Conservation (phyloP, 441 rosid genomes). For the Adansonia gregorii region DNA sequence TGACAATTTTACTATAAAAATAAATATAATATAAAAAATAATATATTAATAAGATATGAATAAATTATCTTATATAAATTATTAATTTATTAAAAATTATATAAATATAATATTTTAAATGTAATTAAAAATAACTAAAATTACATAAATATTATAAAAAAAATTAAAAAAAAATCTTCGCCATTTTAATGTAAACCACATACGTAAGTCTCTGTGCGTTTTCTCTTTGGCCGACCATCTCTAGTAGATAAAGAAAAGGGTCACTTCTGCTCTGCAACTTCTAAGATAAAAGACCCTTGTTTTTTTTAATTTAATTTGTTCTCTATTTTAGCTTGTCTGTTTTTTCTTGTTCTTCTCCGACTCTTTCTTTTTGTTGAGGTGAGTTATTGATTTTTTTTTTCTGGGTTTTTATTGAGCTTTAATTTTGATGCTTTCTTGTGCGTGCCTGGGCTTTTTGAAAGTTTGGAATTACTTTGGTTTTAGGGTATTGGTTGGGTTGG, state of each 20-base stretch:
- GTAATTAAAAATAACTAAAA: too few species aligned
- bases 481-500: conserved; percentile 15
- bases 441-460: conserved; percentile 17
- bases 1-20: too few species aligned
- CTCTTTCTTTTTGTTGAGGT: conserved; percentile 12
- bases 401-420: not conserved
- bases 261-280: conserved; percentile 36
- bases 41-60: too few species aligned
- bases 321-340: conserved; percentile 2
- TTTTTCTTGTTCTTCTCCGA: not conserved
- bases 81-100: too few species aligned
- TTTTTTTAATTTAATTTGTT: not conserved
- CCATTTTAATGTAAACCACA: not conserved
- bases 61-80: too few species aligned
- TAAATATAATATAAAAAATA: too few species aligned
- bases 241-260: not conserved
- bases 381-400: conserved; percentile 18
- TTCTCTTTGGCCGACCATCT: conserved; percentile 53
- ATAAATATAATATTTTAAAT: too few species aligned
- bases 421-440: conserved; percentile 1
- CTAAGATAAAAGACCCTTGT: conserved; percentile 30
- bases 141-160: too few species aligned
- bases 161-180: too few species aligned
- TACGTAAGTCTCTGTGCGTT: not conserved
- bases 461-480: conserved; percentile 23